Conservation (phyloP, 192 early-diverging fungal genomes). For the Radiomyces spectabilis region DNA sequence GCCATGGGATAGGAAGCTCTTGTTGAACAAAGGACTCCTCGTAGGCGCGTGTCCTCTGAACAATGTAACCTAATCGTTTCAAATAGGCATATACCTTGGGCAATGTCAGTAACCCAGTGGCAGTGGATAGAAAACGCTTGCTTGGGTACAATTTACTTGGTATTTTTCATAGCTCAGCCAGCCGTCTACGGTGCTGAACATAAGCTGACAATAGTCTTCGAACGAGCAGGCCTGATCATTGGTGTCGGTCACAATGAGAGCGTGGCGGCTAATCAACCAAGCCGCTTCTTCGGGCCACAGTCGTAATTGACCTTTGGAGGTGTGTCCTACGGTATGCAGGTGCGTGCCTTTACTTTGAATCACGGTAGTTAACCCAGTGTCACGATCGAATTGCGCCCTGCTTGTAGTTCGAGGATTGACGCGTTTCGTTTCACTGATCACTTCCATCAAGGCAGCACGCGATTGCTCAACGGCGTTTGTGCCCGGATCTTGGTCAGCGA, state of each 20-base stretch:
- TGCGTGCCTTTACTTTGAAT: conserved; percentile 28
- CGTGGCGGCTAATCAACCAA: conserved; percentile 36
- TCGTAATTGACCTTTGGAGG: conserved; percentile 21
- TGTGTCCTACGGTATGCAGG: conserved; percentile 39
- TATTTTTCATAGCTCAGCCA: conserved; percentile 31
- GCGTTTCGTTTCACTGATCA: not conserved
- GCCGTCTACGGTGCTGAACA: conserved; percentile 13
- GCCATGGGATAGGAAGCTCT: no score
- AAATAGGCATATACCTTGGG: conserved; percentile 43
- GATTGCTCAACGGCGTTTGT: not conserved
- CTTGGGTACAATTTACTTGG: no score
- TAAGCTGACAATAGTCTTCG: conserved; percentile 25
- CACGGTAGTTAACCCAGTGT: conserved; percentile 20
- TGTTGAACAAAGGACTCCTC: no score
- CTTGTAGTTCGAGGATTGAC: not conserved
- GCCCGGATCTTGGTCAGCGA: no score
- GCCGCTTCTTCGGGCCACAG: conserved; percentile 43
- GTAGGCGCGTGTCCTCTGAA: conserved; percentile 23
- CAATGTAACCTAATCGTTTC: conserved; percentile 44
- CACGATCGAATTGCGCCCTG: conserved; percentile 11
- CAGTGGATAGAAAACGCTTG: no score
- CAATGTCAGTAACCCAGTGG: no score
- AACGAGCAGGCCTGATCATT: conserved; percentile 11
- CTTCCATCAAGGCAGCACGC: not conserved
- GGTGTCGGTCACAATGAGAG: conserved; percentile 17